These are phyloP conservation scores for Sugiyamaella novakii DNA, from an alignment of 1,139 yeast species.

Conservation along the genomic window DNA sequence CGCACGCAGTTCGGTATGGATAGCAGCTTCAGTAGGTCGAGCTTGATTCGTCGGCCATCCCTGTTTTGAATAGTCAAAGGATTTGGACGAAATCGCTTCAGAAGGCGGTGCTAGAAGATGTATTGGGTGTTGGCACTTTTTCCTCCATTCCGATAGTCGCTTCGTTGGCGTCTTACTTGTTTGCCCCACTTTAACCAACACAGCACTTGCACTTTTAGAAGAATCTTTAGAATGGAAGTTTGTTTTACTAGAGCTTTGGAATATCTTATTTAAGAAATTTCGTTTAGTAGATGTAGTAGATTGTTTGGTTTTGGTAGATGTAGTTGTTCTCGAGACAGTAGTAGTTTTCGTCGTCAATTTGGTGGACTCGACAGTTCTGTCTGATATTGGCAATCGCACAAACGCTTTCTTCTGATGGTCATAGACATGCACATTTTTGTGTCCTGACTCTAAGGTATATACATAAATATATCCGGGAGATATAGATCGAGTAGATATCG, in stretches of 20 bases:
- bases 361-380: not conserved
- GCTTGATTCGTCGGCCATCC: conserved; percentile 36
- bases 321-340: not conserved
- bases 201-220: conserved; percentile 1
- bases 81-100: conserved; percentile 6
- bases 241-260: not conserved
- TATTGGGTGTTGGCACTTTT: conserved; percentile 36
- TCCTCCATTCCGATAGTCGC: conserved; percentile 37
- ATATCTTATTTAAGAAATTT: conserved; percentile 1
- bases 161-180: conserved; percentile 35
- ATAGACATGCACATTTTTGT: conserved; percentile 33
- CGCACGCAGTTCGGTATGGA: conserved; percentile 33
- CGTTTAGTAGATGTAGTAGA: not conserved
- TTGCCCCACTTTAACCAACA: conserved; percentile 39
- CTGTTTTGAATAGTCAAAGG: conserved; percentile 22
- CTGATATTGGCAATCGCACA: conserved; percentile 5
- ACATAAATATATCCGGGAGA: conserved; percentile 37
- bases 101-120: conserved; percentile 24
- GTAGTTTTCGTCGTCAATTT: not conserved
- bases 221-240: not conserved
- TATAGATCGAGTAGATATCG: conserved; percentile 21
- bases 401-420: conserved; percentile 23
- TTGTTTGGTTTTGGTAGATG: not conserved
- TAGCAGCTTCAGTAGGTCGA: conserved; percentile 30
- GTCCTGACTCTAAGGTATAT: conserved; percentile 33